phyloP scores from a whole-genome alignment of 2,329 filamentous ascomycete genomes.

The Septoria petroselini region DNA sequence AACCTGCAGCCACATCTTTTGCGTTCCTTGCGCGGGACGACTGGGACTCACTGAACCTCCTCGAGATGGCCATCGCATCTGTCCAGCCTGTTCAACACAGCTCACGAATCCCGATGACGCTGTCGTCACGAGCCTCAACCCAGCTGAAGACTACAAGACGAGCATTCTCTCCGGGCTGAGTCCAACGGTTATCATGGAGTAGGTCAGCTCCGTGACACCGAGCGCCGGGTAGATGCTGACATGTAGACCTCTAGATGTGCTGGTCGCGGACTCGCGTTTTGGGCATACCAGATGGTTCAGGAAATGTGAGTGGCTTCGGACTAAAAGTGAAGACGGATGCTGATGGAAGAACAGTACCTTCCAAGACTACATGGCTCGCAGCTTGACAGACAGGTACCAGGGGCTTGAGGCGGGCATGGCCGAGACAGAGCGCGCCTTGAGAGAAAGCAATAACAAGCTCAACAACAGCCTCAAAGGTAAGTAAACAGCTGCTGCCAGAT shows the following conservation, averaged over 20 bases:
- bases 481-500: neutral
- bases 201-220: neutral
- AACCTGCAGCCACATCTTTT: slow-evolving; percentile 91
- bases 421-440: slow-evolving; percentile 67
- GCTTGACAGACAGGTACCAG: slow-evolving; percentile 68
- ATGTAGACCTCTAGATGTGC: slow-evolving; percentile 57
- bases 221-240: neutral
- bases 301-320: slow-evolving; percentile 61
- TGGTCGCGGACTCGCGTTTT: slow-evolving; percentile 74
- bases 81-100: slow-evolving; percentile 71
- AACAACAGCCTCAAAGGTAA: slow-evolving; percentile 1
- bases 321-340: neutral
- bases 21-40: slow-evolving; percentile 66
- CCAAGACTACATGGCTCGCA: slow-evolving; percentile 70
- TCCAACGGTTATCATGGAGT: slow-evolving; percentile 72
- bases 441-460: slow-evolving; percentile 64
- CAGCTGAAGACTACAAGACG: slow-evolving; percentile 85
- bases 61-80: slow-evolving; percentile 55
- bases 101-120: slow-evolving; percentile 73
- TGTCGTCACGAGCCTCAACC: slow-evolving; percentile 67
- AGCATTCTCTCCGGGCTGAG: slow-evolving; percentile 78
- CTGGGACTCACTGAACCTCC: slow-evolving; percentile 57
- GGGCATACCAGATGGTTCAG: slow-evolving; percentile 80
- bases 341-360: slow-evolving; percentile 57
- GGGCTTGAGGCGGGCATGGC: slow-evolving; percentile 41